Conservation (phyloP, 1,284 basidiomycete species). For the Tilletiopsis washingtonensis region DNA sequence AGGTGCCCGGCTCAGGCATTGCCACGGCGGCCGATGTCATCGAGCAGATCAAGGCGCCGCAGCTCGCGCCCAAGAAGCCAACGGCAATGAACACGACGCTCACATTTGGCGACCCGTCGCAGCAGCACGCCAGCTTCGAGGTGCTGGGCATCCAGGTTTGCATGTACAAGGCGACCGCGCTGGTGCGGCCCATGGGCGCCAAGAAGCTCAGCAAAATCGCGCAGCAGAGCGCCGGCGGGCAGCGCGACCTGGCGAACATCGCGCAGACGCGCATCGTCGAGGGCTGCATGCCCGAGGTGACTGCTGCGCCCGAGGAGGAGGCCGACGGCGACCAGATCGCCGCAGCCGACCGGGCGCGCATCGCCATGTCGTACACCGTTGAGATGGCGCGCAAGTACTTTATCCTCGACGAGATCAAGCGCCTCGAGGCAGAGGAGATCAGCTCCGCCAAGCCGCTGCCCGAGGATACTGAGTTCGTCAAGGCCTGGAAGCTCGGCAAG, state of each 20-base stretch:
- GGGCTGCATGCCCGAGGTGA: conserved; percentile 9
- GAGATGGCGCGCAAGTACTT: conserved; percentile 20
- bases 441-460: conserved; percentile 51
- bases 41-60: conserved; percentile 22
- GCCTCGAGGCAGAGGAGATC: conserved; percentile 44
- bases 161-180: conserved; percentile 72
- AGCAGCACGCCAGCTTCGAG: conserved; percentile 52
- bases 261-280: conserved; percentile 11
- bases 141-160: conserved; percentile 69
- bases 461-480: conserved; percentile 66
- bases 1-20: conserved; percentile 52
- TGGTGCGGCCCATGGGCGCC: conserved; percentile 66
- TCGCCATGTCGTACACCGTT: conserved; percentile 3
- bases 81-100: conserved; percentile 19
- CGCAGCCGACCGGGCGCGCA: background rate
- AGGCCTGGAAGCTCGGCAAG: conserved; percentile 85
- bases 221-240: conserved; percentile 15
- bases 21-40: conserved; percentile 42
- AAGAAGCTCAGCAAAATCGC: conserved; percentile 31
- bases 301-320: background rate
- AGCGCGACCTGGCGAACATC: conserved; percentile 7
- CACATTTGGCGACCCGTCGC: conserved; percentile 30
- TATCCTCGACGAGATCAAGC: conserved; percentile 20
- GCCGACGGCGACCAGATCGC: background rate
- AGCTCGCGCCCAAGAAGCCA: conserved; percentile 23